phyloP scores from a whole-genome alignment of 305 asterid genomes.

The Stenogyne calaminthoides region DNA sequence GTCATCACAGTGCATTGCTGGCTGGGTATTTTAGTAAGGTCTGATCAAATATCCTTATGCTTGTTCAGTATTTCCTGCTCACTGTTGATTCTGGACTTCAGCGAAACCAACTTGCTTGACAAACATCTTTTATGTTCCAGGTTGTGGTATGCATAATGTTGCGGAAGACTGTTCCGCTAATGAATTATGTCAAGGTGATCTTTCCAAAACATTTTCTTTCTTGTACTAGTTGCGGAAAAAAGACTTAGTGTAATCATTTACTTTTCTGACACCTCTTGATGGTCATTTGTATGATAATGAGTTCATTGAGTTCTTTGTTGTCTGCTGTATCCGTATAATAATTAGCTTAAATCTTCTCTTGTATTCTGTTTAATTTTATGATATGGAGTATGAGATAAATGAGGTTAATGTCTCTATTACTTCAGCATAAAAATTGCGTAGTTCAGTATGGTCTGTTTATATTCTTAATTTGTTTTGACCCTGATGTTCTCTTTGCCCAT shows the following conservation, averaged over 20 bases:
- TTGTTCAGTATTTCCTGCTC: constrained; percentile 1
- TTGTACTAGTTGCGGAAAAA: constrained; percentile 1
- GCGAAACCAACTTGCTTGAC: constrained; percentile 34
- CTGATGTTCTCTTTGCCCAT: neutral
- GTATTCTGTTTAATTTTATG: neutral
- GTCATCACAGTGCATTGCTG: constrained; percentile 80
- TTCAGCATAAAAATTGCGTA: neutral
- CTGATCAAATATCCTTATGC: constrained; percentile 24
- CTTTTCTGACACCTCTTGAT: neutral
- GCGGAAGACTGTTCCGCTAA: constrained; percentile 82
- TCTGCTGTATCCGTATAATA: constrained; percentile 18
- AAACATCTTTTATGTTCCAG: constrained; percentile 47
- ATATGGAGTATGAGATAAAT: neutral
- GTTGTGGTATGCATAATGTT: constrained; percentile 92
- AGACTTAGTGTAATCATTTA: constrained; percentile 8
- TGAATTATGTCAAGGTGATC: constrained; percentile 88
- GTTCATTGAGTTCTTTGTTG: neutral
- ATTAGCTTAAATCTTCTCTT: constrained; percentile 14
- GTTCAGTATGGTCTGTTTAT: neutral
- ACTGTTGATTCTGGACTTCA: constrained; percentile 18
- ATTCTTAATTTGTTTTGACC: neutral
- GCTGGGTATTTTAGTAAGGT: constrained; percentile 99
- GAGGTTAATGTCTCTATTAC: neutral
- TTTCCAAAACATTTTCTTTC: neutral
- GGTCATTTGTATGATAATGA: constrained; percentile 12